These are phyloP conservation scores for Carex myosuroides DNA, from an alignment of 176 grass and related monocot genomes.

Conservation along the genomic window DNA sequence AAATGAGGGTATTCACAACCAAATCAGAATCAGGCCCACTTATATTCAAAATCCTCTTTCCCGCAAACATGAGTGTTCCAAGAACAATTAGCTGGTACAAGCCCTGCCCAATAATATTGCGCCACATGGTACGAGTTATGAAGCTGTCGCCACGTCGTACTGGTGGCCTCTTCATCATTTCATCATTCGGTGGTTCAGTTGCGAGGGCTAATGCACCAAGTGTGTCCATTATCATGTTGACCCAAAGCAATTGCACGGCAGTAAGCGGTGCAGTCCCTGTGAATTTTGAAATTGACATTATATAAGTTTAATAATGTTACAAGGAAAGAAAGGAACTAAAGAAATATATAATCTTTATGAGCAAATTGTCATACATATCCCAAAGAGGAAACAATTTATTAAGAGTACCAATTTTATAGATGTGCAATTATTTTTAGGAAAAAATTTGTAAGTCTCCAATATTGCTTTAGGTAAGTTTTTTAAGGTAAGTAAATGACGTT, in stretches of 20 bases:
- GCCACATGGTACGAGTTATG: slow-evolving; percentile 90
- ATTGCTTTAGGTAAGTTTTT: not conserved
- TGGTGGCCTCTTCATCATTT: slow-evolving; percentile 82
- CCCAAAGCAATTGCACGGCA: slow-evolving; percentile 92
- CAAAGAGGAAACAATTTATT: not conserved
- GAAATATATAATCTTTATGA: not conserved
- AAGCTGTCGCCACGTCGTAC: slow-evolving; percentile 55
- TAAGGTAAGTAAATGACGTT: not conserved
- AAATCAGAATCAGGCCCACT: slow-evolving; percentile 49
- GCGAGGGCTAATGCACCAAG: slow-evolving; percentile 86
- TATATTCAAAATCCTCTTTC: slow-evolving; percentile 57
- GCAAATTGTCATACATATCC: not conserved
- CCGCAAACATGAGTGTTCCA: slow-evolving; percentile 62
- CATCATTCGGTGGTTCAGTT: slow-evolving; percentile 84
- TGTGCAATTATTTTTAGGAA: not conserved
- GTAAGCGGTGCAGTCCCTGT: slow-evolving; percentile 81
- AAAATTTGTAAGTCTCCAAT: not conserved
- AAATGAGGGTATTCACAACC: slow-evolving; percentile 74
- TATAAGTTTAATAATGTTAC: not conserved
- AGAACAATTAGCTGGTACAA: slow-evolving; percentile 78
- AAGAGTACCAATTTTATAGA: not conserved
- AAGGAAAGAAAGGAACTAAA: not conserved
- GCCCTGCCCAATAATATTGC: slow-evolving; percentile 86
- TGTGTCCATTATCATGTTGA: slow-evolving; percentile 99
- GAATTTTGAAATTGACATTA: not conserved